Evolutionary conservation across 768 basidiomycete species (phyloP).

Genomic region (Agrocybe praecox): DNA sequence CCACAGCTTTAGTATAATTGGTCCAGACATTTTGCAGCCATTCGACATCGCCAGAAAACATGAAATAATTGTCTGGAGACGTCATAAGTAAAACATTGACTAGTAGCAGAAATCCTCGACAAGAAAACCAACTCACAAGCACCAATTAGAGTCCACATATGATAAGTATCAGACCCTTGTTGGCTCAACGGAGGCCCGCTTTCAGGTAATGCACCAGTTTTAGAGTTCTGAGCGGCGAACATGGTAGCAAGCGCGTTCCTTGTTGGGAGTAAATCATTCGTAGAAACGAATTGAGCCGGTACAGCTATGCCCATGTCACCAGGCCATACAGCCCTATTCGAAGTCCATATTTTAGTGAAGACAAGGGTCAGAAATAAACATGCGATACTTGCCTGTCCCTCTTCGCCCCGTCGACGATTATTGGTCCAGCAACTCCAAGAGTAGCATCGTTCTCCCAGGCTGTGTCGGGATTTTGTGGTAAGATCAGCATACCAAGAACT

Average conservation of each 20-base stretch:
- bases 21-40: conserved; percentile 55
- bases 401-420: conserved; percentile 64
- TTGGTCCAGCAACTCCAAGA: conserved; percentile 57
- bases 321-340: conserved; percentile 55
- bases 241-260: conserved; percentile 59
- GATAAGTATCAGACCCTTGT: conserved; percentile 55
- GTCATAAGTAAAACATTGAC: not conserved
- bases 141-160: conserved; percentile 64
- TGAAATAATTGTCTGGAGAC: conserved; percentile 51
- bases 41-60: conserved; percentile 53
- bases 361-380: too few relatives aligned
- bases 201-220: conserved; percentile 57
- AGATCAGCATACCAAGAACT: too few relatives aligned
- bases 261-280: conserved; percentile 57
- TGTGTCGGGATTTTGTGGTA: conserved; percentile 14
- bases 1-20: conserved; percentile 59
- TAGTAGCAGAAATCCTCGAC: not conserved
- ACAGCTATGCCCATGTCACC: conserved; percentile 69
- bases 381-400: conserved; percentile 51
- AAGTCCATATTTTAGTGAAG: too few relatives aligned
- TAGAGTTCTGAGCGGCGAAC: conserved; percentile 54
- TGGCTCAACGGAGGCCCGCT: conserved; percentile 51
- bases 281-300: conserved; percentile 62
- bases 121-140: conserved; percentile 32
- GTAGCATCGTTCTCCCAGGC: conserved; percentile 60